Conservation (phyloP, 306 rosid genomes). For the Casuarina glauca region DNA sequence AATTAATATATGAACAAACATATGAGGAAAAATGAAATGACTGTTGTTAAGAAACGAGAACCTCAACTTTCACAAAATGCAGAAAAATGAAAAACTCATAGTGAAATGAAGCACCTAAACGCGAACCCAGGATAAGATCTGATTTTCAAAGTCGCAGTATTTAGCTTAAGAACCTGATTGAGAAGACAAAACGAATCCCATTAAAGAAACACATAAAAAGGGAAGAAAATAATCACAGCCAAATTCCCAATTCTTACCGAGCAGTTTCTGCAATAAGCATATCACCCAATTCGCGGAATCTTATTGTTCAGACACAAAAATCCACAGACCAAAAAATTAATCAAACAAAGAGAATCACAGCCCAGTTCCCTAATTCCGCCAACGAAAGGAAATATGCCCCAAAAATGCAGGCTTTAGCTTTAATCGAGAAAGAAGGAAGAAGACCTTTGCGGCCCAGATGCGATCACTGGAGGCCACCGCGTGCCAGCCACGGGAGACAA, state of each 20-base stretch:
- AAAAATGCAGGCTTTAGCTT: not conserved
- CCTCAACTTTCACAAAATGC: not conserved
- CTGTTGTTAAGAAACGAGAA: not conserved
- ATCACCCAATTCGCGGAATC: not conserved
- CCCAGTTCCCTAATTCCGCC: not conserved
- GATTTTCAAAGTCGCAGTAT: not conserved
- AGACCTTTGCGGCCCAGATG: constrained; percentile 47
- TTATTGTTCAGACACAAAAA: not conserved
- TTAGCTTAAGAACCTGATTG: not conserved
- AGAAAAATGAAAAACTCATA: not conserved
- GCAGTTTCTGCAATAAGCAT: not conserved
- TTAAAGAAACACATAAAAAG: not conserved
- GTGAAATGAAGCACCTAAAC: not conserved
- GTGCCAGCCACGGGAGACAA: constrained; percentile 44
- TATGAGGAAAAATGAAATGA: not conserved
- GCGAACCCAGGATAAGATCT: not conserved
- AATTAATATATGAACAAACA: too few relatives aligned
- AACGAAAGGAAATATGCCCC: not conserved
- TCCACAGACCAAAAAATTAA: not conserved
- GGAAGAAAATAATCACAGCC: not conserved
- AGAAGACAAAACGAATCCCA: not conserved
- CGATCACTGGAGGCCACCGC: constrained; percentile 42
- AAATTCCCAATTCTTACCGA: not conserved
- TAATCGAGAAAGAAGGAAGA: not conserved
- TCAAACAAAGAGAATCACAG: not conserved